Conservation (phyloP, 2,329 filamentous ascomycete species). For the Colletotrichum orbiculare region DNA sequence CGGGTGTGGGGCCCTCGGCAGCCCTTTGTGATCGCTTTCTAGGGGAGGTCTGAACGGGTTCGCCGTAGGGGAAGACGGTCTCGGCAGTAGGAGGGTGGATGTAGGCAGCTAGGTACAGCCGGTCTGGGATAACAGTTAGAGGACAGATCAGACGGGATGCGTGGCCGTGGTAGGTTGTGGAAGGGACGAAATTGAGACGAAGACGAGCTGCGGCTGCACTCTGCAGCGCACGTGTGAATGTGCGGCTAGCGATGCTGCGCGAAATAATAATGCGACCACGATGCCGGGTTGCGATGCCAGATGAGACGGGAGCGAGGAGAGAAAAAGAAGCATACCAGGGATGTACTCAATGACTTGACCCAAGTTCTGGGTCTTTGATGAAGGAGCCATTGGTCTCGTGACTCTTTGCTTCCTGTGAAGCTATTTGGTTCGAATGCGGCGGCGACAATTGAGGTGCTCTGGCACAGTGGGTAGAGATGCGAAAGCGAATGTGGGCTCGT, state of each 20-base stretch:
- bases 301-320: constrained; percentile 6
- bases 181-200: constrained; percentile 27
- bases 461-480: constrained; percentile 11
- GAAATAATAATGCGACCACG: constrained; percentile 48
- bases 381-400: constrained; percentile 59
- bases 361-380: constrained; percentile 68
- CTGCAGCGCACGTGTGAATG: constrained; percentile 15
- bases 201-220: background rate
- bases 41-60: constrained; percentile 54
- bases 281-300: constrained; percentile 15
- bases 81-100: constrained; percentile 81
- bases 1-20: constrained; percentile 60
- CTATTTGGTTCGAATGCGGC: background rate
- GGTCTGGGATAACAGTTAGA: constrained; percentile 72
- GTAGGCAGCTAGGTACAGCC: constrained; percentile 94
- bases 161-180: constrained; percentile 38
- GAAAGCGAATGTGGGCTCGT: constrained; percentile 12
- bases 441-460: constrained; percentile 9
- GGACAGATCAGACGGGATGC: constrained; percentile 41
- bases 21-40: constrained; percentile 64
- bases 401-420: constrained; percentile 19
- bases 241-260: constrained; percentile 25
- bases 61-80: constrained; percentile 87
- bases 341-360: constrained; percentile 97
- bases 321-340: constrained; percentile 72